Evolutionary conservation across 192 early-diverging fungal species (phyloP), one percentile per base, ranked within the genome.

Genomic region (Anaeromyces robustus): DNA sequence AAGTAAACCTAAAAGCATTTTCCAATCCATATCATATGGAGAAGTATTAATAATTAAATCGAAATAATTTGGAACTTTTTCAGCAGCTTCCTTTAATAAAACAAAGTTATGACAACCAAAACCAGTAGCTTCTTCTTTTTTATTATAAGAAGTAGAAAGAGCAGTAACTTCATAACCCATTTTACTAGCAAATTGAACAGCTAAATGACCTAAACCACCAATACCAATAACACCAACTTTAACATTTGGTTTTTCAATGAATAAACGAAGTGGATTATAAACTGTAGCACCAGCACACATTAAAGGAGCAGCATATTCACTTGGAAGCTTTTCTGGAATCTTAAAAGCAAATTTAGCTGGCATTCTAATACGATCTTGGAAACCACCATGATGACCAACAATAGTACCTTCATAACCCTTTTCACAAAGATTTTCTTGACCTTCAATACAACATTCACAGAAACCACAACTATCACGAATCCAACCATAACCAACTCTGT

Each of bases 241-340:
- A 28, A 86, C 87, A 22, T 92, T 93, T 29, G 91, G 86, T 77
- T 86, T 89, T 29, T 68, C 19, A 68, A 68, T 68, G 52, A 68
- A 68, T 9, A 68, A 88, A 77, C 89, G 86, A 77, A 96, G 84
- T 4, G 94, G 91, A 2, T 86, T 85, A 82, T 90, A 95, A 3
- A 94, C 91, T 29, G 95, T 93, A 30, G 90, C 87, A 13, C 94
- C 95, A 19, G 94, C 94, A 83, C 95, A 95, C 82, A 95, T 88
- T 68, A 96, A 83, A 4, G 94, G 92, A 3, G 90, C 92, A 0
- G 92, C 92, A 77, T 90, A 87, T 9, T 86, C 82, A 0, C 89
- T 86, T 17, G 86, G 87, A 28, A 91, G 86, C 12, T 29, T 77
- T 1, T 79, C 85, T 9, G 90, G 90, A 52, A 91, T 89, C 86